Evolutionary conservation across 495 filamentous ascomycete genomes (phyloP), one percentile per base, ranked within the genome.

Genomic region (Hypoxylon fuscum): DNA sequence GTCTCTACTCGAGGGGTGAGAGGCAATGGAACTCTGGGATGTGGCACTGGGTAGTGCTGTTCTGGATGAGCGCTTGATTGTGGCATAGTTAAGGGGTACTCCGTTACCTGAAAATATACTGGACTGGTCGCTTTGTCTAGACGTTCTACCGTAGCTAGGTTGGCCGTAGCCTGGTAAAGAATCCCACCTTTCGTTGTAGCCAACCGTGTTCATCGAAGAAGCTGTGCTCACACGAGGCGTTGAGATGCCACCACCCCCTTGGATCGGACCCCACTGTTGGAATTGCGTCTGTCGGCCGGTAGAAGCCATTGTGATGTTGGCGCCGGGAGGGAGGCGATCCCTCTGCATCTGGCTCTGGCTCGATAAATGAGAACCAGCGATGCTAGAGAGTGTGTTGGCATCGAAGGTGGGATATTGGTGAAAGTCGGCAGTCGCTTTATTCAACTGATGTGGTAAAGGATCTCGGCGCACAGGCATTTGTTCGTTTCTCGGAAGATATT

Each of bases 371-470:
- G 87, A 82, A 47, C 77, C 79, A 15, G 76, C 70, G 59, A 80
- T 81, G 23, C 74, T 73, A 50, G 76, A 68, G 17, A 79, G 77
- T 34, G 75, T 68, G 31, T 75, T 68, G 12, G 86, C 80, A 53
- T 90, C 85, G 77, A 90, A 88, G 15, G 81, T 83, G 6, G 93
- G 92, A 75, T 97, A 96, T 68, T 97, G 94, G 74, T 97, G 92
- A 69, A 86, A 97, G 68, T 97, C 94, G 42, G 80, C 81, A 17
- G 84, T 86, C 47, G 81, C 79, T 73, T 90, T 92, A 72, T 90
- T 93, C 31, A 96, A 74, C 68, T 93, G 89, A 74, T 92, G 89
- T 12, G 93, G 90, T 41, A 88, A 81, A 37, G 88, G 90, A 42
- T 95, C 90, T 68, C 85, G 85, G 56, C 87, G 82, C 23, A 76